Evolutionary conservation across 768 basidiomycete genomes (phyloP), one percentile per base, ranked within the genome.

Genomic region (Russula griseocarnosa): DNA sequence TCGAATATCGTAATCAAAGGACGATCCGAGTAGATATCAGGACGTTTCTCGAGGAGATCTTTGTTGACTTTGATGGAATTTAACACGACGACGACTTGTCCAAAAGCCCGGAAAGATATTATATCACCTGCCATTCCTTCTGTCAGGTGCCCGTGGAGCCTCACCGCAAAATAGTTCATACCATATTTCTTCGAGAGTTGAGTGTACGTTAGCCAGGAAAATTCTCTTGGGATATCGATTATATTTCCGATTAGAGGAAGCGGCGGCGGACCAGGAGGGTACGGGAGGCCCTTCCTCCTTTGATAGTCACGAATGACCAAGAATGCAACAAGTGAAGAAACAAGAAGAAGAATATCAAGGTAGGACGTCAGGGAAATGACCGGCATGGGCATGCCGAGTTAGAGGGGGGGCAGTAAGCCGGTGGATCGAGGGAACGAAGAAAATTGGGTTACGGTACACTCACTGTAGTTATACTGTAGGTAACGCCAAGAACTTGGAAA

Each of bases 11-110:
- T 34, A 16, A 58, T 16, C 13, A 16, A 22, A 34, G 58, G 52
- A 1, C 66, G 58, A 34, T 56, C 58, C 9, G 57, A 63, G 22
- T 52, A 66, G 5, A 55, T 81, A 20, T 77, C 69, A 58, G 83
- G 79, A 56, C 82, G 77, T 69, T 78, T 83, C 44, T 84, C 83
- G 30, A 86, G 73, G 24, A 86, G 71, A 58, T 80, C 82, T 14
- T 75, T 75, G 38, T 78, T 76, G 8, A 76, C 78, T 62, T 78
- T 74, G 65, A 74, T 60, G 58, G 78, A 78, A 70, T 79, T 83
- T 46, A 86, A 71, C 59, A 86, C 72, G 53, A 85, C 67, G 70
- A 82, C 77, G 8, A 78, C 75, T 60, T 79, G 78, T 24, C 79
- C 77, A 28, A 85, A 71, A 26, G 82, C 61, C 46, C 71, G 71